Evolutionary conservation across 768 basidiomycete genomes (phyloP).

Genomic region (Lentinula detonsa): DNA sequence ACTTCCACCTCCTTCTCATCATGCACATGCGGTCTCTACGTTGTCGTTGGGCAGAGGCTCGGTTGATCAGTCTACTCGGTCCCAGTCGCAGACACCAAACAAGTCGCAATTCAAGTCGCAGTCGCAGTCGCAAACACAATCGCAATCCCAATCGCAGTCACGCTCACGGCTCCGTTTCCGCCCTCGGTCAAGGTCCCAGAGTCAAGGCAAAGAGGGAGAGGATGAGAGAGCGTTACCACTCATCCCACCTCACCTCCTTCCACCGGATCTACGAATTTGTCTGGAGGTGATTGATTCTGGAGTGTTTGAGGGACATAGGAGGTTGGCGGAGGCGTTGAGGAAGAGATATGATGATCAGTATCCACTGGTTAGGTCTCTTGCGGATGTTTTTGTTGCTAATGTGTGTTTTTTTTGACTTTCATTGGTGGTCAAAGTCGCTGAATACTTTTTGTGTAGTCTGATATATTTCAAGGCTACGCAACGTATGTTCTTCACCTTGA

Average conservation of each 20-base stretch:
- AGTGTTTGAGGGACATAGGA: constrained; percentile 85
- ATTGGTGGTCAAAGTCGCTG: constrained; percentile 7
- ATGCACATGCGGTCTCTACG: constrained; percentile 43
- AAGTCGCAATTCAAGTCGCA: too few species aligned
- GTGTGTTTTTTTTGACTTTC: constrained; percentile 35
- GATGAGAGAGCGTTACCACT: too few species aligned
- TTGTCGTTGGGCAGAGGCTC: constrained; percentile 74
- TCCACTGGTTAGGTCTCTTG: constrained; percentile 85
- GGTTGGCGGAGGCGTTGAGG: constrained; percentile 76
- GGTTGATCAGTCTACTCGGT: constrained; percentile 18
- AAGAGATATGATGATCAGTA: constrained; percentile 96
- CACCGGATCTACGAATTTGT: constrained; percentile 82
- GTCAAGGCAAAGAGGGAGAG: too few species aligned
- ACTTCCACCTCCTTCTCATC: constrained; percentile 58
- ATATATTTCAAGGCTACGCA: constrained; percentile 91
- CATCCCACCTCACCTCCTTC: constrained; percentile 64
- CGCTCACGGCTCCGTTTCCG: too few species aligned
- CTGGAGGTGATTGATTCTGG: constrained; percentile 83
- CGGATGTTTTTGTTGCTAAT: constrained; percentile 94
- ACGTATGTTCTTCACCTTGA: constrained; percentile 94
- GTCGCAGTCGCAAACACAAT: too few species aligned
- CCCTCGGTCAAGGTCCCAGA: too few species aligned
- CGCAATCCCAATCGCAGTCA: constrained; percentile 23
- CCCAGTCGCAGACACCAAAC: constrained; percentile 17
- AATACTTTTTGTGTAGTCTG: constrained; percentile 50